These are phyloP conservation scores for Oenanthe sinensis DNA, from an alignment of 129 eudicot genomes.

Conservation along the genomic window DNA sequence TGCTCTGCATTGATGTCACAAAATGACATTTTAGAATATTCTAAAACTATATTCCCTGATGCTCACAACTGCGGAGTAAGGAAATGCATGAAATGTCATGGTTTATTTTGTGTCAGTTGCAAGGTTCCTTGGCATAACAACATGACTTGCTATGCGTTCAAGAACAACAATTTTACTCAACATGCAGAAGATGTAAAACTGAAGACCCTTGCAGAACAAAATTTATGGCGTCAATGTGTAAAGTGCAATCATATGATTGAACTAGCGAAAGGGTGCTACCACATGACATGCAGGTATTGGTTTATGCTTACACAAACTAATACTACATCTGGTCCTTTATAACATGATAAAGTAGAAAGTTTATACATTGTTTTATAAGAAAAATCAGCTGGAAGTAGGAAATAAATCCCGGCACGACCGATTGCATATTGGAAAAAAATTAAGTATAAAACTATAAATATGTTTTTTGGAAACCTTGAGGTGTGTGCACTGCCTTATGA, in stretches of 20 bases:
- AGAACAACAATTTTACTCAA: conserved; percentile 31
- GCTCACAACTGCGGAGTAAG: not conserved
- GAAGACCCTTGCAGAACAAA: conserved; percentile 58
- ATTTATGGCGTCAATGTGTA: conserved; percentile 74
- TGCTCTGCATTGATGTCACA: conserved; percentile 79
- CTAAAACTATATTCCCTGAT: not conserved
- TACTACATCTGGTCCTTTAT: not conserved
- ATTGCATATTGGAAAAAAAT: not conserved
- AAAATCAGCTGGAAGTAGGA: too few relatives aligned
- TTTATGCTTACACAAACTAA: not conserved
- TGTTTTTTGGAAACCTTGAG: not conserved
- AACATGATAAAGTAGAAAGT: not conserved
- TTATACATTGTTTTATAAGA: too few relatives aligned
- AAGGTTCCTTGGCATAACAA: conserved; percentile 72
- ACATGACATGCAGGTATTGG: conserved; percentile 84
- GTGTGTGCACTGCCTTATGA: not conserved
- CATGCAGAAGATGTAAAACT: conserved; percentile 53
- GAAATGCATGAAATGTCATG: conserved; percentile 46
- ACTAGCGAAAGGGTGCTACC: conserved; percentile 71
- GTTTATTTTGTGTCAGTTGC: conserved; percentile 55
- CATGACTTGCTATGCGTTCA: conserved; percentile 44
- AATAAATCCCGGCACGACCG: too few relatives aligned
- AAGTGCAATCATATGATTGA: conserved; percentile 88
- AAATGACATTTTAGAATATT: conserved; percentile 26
- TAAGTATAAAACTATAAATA: not conserved